Evolutionary conservation across 441 rosid species (phyloP).

Genomic region (Gossypium laxum): DNA sequence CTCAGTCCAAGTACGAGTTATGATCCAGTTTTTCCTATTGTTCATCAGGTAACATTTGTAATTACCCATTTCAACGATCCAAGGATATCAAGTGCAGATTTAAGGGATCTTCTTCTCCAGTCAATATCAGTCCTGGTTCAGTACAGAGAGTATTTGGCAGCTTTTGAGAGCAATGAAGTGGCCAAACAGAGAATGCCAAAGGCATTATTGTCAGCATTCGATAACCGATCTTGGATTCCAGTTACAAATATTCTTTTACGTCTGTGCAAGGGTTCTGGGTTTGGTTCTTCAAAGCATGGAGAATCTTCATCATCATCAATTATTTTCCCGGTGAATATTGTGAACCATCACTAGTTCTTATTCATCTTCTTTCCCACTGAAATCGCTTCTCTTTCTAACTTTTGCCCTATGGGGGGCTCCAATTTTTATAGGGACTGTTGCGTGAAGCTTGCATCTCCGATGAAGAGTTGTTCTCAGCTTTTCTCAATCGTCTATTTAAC

Average conservation of each 20-base stretch:
- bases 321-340: conserved; percentile 62
- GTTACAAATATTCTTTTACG: conserved; percentile 86
- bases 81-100: conserved; percentile 80
- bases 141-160: conserved; percentile 70
- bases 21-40: conserved; percentile 13
- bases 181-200: conserved; percentile 72
- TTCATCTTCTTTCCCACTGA: not conserved
- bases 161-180: conserved; percentile 79
- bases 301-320: conserved; percentile 76
- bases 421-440: conserved; percentile 44
- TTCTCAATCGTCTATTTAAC: conserved; percentile 86
- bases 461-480: conserved; percentile 67
- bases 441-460: conserved; percentile 70
- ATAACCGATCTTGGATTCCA: conserved; percentile 91
- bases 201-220: conserved; percentile 77
- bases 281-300: conserved; percentile 73
- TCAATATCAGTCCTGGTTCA: conserved; percentile 89
- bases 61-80: conserved; percentile 85
- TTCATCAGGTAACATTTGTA: conserved; percentile 68
- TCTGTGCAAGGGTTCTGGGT: conserved; percentile 74
- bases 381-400: conserved; percentile 1
- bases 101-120: conserved; percentile 91
- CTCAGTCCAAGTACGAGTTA: not conserved
- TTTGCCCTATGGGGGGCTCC: conserved; percentile 12
- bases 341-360: conserved; percentile 2